phyloP scores from a whole-genome alignment of 768 basidiomycete species.

The Suillus subalutaceus region DNA sequence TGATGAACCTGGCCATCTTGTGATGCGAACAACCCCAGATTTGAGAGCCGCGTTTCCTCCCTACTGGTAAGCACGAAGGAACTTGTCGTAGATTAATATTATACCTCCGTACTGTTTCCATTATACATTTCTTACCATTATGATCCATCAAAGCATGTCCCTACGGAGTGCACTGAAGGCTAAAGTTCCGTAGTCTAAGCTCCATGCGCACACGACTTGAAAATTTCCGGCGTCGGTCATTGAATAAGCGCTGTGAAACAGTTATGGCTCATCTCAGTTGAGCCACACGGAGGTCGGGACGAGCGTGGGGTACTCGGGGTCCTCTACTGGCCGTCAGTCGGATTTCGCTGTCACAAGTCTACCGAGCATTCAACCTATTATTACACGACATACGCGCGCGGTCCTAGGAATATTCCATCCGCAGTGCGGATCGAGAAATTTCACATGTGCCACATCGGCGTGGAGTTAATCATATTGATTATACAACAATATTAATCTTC shows the following conservation, averaged over 20 bases:
- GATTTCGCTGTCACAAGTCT: background rate
- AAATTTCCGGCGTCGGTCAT: background rate
- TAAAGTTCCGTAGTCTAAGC: background rate
- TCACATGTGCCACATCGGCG: background rate
- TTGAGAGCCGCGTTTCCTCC: background rate
- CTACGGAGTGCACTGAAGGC: background rate
- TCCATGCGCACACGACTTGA: background rate
- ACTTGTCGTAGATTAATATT: background rate
- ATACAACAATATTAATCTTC: background rate
- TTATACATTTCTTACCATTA: background rate
- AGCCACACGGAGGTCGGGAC: background rate
- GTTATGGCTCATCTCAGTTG: background rate
- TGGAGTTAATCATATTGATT: constrained; percentile 7
- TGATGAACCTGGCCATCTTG: background rate
- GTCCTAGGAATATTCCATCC: background rate
- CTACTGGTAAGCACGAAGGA: background rate
- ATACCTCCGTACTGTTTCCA: background rate
- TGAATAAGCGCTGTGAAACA: background rate
- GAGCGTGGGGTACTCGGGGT: background rate
- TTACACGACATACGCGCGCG: background rate
- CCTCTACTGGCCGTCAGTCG: background rate
- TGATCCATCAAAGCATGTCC: background rate
- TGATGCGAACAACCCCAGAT: background rate
- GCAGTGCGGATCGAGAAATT: constrained; percentile 1
- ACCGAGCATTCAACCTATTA: background rate